Conservation (phyloP, 1,284 basidiomycete genomes). For the Stygiomarasmius scandens region DNA sequence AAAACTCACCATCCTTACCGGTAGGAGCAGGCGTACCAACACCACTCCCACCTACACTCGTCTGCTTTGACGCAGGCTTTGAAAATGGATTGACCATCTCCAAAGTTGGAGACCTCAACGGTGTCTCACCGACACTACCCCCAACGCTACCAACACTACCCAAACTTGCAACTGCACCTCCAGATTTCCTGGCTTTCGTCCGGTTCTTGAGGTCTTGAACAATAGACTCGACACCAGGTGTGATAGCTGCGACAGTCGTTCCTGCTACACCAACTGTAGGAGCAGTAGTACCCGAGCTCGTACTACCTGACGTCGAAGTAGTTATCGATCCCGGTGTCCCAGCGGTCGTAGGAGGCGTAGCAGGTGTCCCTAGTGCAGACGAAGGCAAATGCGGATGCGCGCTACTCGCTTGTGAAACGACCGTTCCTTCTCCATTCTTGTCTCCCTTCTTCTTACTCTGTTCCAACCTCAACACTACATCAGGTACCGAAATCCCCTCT, state of each 20-base stretch:
- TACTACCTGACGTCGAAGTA: slow-evolving; percentile 21
- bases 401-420: neutral
- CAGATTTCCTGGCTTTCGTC: slow-evolving; percentile 32
- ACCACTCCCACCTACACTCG: neutral
- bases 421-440: neutral
- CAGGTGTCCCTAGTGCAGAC: neutral
- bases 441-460: slow-evolving; percentile 1
- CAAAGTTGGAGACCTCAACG: neutral
- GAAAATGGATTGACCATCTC: slow-evolving; percentile 8
- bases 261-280: slow-evolving; percentile 22
- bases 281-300: slow-evolving; percentile 11
- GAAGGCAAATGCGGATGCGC: neutral
- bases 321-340: slow-evolving; percentile 1
- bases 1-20: neutral
- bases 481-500: neutral
- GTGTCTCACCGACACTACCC: neutral
- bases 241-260: neutral
- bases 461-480: neutral
- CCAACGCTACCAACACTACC: neutral
- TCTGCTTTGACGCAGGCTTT: neutral
- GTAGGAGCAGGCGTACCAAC: neutral
- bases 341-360: neutral
- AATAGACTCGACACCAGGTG: too few species aligned
- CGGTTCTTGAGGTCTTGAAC: slow-evolving; percentile 76
- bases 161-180: neutral